A percentile compares a stretch with the other conserved stretches of the same genome.
phyloP scores from a whole-genome alignment of 768 basidiomycete species.

The Lentinula lateritia region DNA sequence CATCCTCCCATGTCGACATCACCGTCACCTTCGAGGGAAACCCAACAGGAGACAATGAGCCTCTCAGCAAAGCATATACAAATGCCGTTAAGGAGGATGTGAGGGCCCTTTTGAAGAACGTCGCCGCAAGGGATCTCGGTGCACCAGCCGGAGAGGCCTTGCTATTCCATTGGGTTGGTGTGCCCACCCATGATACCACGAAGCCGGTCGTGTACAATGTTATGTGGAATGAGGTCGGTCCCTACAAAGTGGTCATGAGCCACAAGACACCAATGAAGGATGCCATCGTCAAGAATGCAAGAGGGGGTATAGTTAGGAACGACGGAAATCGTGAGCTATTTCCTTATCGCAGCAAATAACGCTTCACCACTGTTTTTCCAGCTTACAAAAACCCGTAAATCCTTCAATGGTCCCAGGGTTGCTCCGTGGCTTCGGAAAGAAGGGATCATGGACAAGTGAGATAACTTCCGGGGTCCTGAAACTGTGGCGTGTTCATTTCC shows the following conservation, averaged over 20 bases:
- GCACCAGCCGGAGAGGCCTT: neutral
- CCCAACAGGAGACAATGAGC: neutral
- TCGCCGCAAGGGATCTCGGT: neutral
- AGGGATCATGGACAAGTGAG: too few relatives aligned
- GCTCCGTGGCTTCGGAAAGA: too few relatives aligned
- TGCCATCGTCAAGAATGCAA: neutral
- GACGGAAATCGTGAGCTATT: neutral
- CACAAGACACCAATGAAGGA: neutral
- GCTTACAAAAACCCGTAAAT: neutral
- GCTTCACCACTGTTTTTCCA: neutral
- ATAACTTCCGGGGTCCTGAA: too few relatives aligned
- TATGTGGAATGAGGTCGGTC: neutral
- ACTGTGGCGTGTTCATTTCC: too few relatives aligned
- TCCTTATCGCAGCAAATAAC: too few relatives aligned
- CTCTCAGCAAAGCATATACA: neutral
- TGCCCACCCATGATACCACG: neutral
- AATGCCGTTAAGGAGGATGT: neutral
- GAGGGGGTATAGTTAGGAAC: neutral
- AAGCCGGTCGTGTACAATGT: neutral
- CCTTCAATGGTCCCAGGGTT: too few relatives aligned
- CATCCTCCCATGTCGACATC: neutral
- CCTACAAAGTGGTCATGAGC: neutral
- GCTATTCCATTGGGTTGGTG: neutral
- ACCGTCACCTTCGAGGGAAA: neutral
- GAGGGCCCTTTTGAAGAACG: neutral